These are phyloP conservation scores for Gossypium stocksii DNA, from an alignment of 345 rosid species.

Conservation along the genomic window DNA sequence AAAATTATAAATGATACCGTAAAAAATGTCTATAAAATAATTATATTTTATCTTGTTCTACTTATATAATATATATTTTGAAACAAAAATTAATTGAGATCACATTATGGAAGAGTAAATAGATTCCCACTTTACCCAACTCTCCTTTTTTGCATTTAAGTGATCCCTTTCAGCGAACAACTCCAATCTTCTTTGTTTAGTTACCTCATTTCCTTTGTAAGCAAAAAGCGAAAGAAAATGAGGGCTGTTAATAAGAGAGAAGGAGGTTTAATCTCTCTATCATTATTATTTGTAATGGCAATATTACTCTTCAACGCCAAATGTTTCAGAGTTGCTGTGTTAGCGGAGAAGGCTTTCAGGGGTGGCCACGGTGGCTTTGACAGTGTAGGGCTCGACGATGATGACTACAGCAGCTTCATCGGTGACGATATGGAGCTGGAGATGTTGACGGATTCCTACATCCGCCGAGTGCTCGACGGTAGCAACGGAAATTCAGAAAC, in stretches of 20 bases:
- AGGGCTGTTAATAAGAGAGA: neutral
- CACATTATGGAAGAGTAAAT: neutral
- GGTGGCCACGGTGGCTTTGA: too few relatives aligned
- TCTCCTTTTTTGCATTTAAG: neutral
- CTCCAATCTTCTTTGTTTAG: neutral
- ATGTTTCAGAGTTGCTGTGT: neutral
- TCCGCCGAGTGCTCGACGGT: neutral
- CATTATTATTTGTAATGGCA: neutral
- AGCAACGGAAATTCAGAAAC: neutral
- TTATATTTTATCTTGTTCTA: too few relatives aligned
- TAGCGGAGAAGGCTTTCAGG: neutral
- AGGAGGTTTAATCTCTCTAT: neutral
- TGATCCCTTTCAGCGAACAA: neutral
- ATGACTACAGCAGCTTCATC: neutral
- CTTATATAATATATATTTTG: too few relatives aligned
- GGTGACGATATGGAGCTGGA: neutral
- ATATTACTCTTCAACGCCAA: neutral
- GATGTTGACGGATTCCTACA: slow-evolving; percentile 9
- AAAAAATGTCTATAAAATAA: too few relatives aligned
- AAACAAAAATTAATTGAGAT: too few relatives aligned
- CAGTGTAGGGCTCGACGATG: neutral
- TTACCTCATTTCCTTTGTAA: neutral
- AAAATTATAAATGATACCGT: too few relatives aligned
- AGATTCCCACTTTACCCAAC: neutral
- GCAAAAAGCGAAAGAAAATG: neutral